These are phyloP conservation scores for Starmerella geochares DNA, from an alignment of 805 yeast species.

Conservation along the genomic window DNA sequence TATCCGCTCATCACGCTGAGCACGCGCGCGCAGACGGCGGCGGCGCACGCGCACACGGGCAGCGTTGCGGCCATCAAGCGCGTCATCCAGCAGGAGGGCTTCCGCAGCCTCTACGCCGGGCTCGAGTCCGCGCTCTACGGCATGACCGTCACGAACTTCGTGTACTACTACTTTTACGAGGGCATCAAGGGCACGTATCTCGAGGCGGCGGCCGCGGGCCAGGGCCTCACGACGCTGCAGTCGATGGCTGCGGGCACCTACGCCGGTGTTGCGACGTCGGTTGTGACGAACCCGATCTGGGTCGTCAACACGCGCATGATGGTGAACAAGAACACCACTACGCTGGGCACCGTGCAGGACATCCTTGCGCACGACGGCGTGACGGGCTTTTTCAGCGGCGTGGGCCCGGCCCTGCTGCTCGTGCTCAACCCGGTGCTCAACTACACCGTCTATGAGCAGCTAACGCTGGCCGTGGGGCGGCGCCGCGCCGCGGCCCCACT, in stretches of 20 bases:
- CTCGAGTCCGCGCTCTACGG: conserved; percentile 81
- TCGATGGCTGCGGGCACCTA: conserved; percentile 69
- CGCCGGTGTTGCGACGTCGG: conserved; percentile 78
- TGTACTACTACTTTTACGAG: conserved; percentile 86
- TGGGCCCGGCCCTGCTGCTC: conserved; percentile 74
- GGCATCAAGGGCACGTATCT: conserved; percentile 37
- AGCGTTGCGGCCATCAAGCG: conserved; percentile 37
- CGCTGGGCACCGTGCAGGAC: conserved; percentile 48
- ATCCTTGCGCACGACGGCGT: conserved; percentile 65
- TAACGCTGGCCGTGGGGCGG: conserved; percentile 54
- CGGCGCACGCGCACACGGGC: conserved; percentile 23
- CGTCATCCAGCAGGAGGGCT: conserved; percentile 49
- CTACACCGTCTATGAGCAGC: conserved; percentile 82
- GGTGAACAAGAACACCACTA: conserved; percentile 40
- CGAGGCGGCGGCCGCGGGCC: conserved; percentile 29
- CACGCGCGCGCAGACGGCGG: conserved; percentile 75
- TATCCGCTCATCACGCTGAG: conserved; percentile 82
- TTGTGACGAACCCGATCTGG: conserved; percentile 87
- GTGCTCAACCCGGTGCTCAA: conserved; percentile 86
- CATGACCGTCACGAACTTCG: conserved; percentile 72
- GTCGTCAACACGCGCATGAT: conserved; percentile 87
- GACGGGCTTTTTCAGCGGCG: conserved; percentile 66
- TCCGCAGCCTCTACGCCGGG: conserved; percentile 68
- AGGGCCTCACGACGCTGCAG: conserved; percentile 44
- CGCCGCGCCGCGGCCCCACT: conserved; percentile 48